Base-by-base conservation (phyloP, 768 basidiomycete genomes). In the Podaxis rugospora region DNA sequence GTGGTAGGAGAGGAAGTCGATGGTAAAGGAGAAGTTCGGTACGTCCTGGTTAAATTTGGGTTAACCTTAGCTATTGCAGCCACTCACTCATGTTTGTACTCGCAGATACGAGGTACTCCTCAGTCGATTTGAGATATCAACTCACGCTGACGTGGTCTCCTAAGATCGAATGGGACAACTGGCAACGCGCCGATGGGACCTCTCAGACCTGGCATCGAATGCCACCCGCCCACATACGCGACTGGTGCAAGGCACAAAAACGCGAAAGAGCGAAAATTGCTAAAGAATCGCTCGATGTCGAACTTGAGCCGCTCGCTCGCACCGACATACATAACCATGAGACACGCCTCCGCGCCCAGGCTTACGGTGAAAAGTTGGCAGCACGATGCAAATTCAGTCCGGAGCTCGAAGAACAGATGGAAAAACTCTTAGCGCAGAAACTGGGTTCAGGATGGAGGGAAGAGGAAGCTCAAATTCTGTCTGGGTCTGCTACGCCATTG, bases 121-220 rank as follows among this genome's bases (percentile, higher is more conserved):
- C 11, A 50, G 40, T 18, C 14, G 1, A 44, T n/a, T 55, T 42
- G 16, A 40, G 32, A 25, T 16, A 21, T 46, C 36, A 21, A 27
- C 25, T 1, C 11, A 32, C 49, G 21, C 5, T 51, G 6, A 13
- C 21, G 23, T 39, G 11, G 4, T 37, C 16, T 18, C 18, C 49
- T 49, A 61, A 86, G 83, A 80, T 83, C 3, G 71, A 74, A 62
- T 86, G 85, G 85, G 74, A 69, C 18, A 70, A 73, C 40, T 87
- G 85, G 85, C 37, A 65, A 2, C 80, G 84, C 25, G 44, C 59
- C 1, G 80, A 86, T 64, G 82, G 79, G 0, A 81, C 84, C 5
- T 82, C 80, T 63, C 80, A 79, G 1, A 85, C 85, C 5, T 87
- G 84, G 84, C 68, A 78, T 40, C 70, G 68, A 68, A 13, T 62